These are phyloP conservation scores for Arthrinium puccinioides DNA, from an alignment of 2,329 filamentous ascomycete genomes.

Conservation along the genomic window DNA sequence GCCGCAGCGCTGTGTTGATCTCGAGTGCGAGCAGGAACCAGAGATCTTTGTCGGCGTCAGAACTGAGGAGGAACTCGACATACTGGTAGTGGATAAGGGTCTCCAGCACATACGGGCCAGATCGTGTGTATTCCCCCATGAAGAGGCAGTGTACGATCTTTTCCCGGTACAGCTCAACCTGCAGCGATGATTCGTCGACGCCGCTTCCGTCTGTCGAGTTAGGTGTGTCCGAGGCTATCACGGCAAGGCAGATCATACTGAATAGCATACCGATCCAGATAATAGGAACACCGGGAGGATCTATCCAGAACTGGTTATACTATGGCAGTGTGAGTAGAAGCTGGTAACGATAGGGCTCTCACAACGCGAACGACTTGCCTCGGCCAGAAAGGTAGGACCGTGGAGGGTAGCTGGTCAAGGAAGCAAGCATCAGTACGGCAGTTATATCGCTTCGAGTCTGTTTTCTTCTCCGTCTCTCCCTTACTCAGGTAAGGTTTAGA, in stretches of 20 bases:
- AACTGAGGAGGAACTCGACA: slow-evolving; percentile 20
- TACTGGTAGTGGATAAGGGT: slow-evolving; percentile 27
- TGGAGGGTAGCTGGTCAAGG: slow-evolving; percentile 16
- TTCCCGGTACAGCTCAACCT: slow-evolving; percentile 17
- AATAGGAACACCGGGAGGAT: slow-evolving; percentile 25
- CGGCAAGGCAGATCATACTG: slow-evolving; percentile 34
- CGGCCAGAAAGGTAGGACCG: slow-evolving; percentile 20
- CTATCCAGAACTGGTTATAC: slow-evolving; percentile 37
- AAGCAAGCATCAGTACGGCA: slow-evolving; percentile 1
- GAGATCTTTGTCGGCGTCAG: slow-evolving; percentile 23
- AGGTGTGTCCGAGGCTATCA: slow-evolving; percentile 6
- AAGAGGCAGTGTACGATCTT: slow-evolving; percentile 28
- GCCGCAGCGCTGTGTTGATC: slow-evolving; percentile 24
- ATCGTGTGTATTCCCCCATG: slow-evolving; percentile 32
- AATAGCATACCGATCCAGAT: slow-evolving; percentile 41
- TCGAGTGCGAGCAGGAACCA: slow-evolving; percentile 27
- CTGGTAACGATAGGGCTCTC: too few species aligned
- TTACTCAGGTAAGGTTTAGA: background rate
- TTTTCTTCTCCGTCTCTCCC: too few species aligned
- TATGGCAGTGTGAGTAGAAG: slow-evolving; percentile 10
- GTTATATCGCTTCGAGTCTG: too few species aligned
- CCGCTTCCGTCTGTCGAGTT: slow-evolving; percentile 7
- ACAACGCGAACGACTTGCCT: slow-evolving; percentile 15
- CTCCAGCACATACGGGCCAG: slow-evolving; percentile 33
- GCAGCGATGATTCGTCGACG: slow-evolving; percentile 19